Percentiles rank a stretch among this genome's conserved stretches.
Conservation (phyloP, 192 early-diverging fungal species). For the Nowakowskiella sp. region DNA sequence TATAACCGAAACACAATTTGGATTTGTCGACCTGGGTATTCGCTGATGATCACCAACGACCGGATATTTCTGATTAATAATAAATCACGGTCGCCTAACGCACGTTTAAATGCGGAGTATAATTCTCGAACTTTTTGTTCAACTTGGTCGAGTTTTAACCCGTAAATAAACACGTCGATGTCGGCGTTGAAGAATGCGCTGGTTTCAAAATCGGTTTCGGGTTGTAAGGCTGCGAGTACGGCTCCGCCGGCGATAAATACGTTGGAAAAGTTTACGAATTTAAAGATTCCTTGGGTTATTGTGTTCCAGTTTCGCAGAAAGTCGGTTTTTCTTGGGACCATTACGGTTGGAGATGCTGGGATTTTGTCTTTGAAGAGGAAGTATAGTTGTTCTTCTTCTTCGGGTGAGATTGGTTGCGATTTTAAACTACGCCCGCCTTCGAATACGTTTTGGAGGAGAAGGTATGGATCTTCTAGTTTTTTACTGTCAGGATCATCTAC, state of each 20-base stretch:
- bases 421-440: not conserved
- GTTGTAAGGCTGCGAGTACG: constrained; percentile 11
- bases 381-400: not conserved
- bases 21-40: constrained; percentile 21
- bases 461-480: not conserved
- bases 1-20: constrained; percentile 20
- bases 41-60: constrained; percentile 9
- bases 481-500: not conserved
- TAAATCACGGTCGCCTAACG: not conserved
- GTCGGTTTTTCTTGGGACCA: no score
- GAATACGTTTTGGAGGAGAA: not conserved
- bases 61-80: constrained; percentile 2
- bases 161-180: constrained; percentile 22
- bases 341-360: not conserved
- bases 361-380: not conserved
- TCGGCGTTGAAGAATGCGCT: constrained; percentile 18
- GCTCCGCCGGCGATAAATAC: constrained; percentile 15
- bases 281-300: not conserved
- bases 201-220: constrained; percentile 1
- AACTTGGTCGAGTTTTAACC: constrained; percentile 5
- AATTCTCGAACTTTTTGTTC: constrained; percentile 9
- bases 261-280: not conserved
- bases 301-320: not conserved
- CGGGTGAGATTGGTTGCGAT: not conserved
- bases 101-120: not conserved